Percentiles rank a stretch among this genome's conserved stretches.
Conservation (phyloP, 2,329 filamentous ascomycete genomes). For the Colletotrichum orchidophilum region DNA sequence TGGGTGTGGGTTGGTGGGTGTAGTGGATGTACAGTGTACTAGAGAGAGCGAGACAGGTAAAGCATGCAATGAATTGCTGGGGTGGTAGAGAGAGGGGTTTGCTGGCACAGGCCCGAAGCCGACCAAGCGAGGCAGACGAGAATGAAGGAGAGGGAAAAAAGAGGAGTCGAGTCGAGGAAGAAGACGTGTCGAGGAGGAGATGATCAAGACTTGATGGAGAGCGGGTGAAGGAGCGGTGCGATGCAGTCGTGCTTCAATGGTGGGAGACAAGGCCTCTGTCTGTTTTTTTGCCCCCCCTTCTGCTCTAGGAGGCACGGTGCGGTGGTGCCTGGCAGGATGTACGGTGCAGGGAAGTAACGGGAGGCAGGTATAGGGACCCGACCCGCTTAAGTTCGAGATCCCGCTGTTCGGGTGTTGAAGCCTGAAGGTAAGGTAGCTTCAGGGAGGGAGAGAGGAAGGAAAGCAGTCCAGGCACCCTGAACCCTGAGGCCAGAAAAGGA, state of each 20-base stretch:
- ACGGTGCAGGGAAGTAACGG: neutral
- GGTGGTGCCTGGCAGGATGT: constrained; percentile 18
- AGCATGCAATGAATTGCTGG: constrained; percentile 25
- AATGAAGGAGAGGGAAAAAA: neutral
- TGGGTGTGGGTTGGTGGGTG: neutral
- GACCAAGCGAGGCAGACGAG: constrained; percentile 1
- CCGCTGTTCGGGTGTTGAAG: constrained; percentile 19
- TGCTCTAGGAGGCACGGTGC: neutral
- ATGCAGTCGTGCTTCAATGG: constrained; percentile 28
- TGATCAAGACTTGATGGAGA: constrained; percentile 7
- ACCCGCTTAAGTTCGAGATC: constrained; percentile 31
- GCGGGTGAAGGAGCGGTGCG: constrained; percentile 16
- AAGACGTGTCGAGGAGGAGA: constrained; percentile 6
- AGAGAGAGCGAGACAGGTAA: constrained; percentile 13
- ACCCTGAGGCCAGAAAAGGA: constrained; percentile 19
- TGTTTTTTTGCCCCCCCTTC: constrained; percentile 40
- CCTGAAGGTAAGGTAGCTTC: constrained; percentile 9
- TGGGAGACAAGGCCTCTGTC: constrained; percentile 20
- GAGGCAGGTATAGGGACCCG: neutral
- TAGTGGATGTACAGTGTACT: constrained; percentile 28
- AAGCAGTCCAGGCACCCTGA: neutral
- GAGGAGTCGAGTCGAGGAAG: neutral
- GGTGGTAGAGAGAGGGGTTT: constrained; percentile 1
- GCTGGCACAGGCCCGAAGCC: constrained; percentile 11
- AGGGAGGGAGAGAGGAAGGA: neutral